Evolutionary conservation across 1,284 basidiomycete genomes (phyloP).

Genomic region (Mycosarcoma maydis): DNA sequence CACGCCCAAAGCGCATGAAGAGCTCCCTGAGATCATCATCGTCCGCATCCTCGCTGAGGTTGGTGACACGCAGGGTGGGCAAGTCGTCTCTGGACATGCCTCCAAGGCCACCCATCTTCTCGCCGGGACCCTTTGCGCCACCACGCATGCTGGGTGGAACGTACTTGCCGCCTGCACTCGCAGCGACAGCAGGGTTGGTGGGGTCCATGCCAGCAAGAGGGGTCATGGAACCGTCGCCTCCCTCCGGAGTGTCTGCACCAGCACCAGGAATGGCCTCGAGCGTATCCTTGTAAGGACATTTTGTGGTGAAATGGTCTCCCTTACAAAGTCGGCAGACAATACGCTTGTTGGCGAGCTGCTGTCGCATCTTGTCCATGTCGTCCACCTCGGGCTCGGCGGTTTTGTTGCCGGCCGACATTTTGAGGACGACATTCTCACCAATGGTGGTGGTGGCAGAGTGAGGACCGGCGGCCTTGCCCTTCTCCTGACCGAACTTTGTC

Average conservation of each 20-base stretch:
- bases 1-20: conserved; percentile 74
- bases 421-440: conserved; percentile 87
- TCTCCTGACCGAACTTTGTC: conserved; percentile 93
- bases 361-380: conserved; percentile 78
- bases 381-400: conserved; percentile 76
- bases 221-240: conserved; percentile 72
- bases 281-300: conserved; percentile 97
- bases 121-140: conserved; percentile 75
- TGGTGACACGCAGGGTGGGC: conserved; percentile 95
- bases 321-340: conserved; percentile 94
- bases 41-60: conserved; percentile 92
- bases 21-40: conserved; percentile 94
- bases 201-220: conserved; percentile 65
- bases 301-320: conserved; percentile 96
- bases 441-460: conserved; percentile 88
- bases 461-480: conserved; percentile 85
- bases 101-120: conserved; percentile 76
- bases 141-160: conserved; percentile 89
- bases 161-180: conserved; percentile 77
- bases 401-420: conserved; percentile 77
- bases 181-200: conserved; percentile 63
- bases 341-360: conserved; percentile 78
- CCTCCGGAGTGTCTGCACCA: conserved; percentile 58
- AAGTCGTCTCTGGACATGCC: conserved; percentile 77
- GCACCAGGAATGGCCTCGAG: conserved; percentile 75